phyloP scores from a whole-genome alignment of 495 filamentous ascomycete genomes.

The Rostrohypoxylon terebratum region DNA sequence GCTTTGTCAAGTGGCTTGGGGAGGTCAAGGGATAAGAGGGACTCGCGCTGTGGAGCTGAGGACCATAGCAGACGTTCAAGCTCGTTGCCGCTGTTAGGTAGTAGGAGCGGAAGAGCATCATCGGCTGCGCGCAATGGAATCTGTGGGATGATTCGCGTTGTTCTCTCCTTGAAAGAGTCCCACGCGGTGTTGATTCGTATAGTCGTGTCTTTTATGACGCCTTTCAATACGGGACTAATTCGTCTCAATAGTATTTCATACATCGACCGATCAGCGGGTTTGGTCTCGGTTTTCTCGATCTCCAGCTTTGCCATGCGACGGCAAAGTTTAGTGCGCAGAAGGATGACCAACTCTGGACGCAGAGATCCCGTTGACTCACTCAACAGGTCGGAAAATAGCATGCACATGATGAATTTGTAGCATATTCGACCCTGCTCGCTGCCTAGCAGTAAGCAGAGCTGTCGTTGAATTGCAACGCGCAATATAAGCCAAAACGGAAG shows the following conservation, averaged over 20 bases:
- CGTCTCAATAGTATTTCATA: conserved; percentile 33
- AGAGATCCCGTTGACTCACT: conserved; percentile 49
- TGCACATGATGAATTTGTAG: conserved; percentile 69
- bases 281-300: conserved; percentile 37
- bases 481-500: conserved; percentile 67
- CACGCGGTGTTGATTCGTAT: conserved; percentile 41
- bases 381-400: conserved; percentile 59
- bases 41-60: neutral
- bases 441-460: conserved; percentile 60
- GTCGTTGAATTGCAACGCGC: conserved; percentile 64
- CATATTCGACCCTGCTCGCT: conserved; percentile 58
- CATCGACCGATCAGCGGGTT: neutral
- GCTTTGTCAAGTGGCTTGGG: conserved; percentile 40
- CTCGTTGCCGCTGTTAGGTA: conserved; percentile 60
- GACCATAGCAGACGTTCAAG: conserved; percentile 43
- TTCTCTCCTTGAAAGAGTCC: conserved; percentile 45
- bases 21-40: conserved; percentile 17
- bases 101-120: conserved; percentile 50
- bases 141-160: conserved; percentile 51
- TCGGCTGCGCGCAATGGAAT: conserved; percentile 55
- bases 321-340: conserved; percentile 67
- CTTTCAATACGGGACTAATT: conserved; percentile 36
- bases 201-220: conserved; percentile 31
- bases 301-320: conserved; percentile 72
- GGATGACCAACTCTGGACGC: conserved; percentile 36